Conservation (phyloP, 2,329 filamentous ascomycete species). For the Xylariaceae sp. region DNA sequence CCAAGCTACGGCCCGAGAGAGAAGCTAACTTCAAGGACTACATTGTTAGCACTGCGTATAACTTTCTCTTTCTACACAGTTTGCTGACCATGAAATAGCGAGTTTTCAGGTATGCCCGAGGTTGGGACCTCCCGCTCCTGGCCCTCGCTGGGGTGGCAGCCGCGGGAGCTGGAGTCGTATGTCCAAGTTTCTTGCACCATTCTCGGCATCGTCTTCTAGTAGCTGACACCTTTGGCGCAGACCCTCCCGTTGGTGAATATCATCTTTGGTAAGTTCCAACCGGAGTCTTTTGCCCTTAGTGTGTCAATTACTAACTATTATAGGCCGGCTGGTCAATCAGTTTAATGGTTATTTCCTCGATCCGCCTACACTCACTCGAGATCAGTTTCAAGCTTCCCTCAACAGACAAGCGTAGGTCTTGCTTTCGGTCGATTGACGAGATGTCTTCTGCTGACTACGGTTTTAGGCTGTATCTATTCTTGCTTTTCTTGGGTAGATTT, state of each 20-base stretch:
- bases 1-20: slow-evolving; percentile 51
- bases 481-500: slow-evolving; percentile 73
- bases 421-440: too few species aligned
- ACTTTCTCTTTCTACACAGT: background rate
- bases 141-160: slow-evolving; percentile 55
- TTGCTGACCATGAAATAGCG: slow-evolving; percentile 45
- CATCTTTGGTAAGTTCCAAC: slow-evolving; percentile 55
- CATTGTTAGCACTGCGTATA: slow-evolving; percentile 37
- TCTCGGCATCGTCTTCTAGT: background rate
- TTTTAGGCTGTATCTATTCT: slow-evolving; percentile 69
- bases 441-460: slow-evolving; percentile 18
- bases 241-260: slow-evolving; percentile 67
- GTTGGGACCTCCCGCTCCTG: slow-evolving; percentile 58
- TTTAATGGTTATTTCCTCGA: slow-evolving; percentile 54
- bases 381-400: slow-evolving; percentile 50
- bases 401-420: slow-evolving; percentile 54
- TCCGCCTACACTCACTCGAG: slow-evolving; percentile 43
- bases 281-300: slow-evolving; percentile 3
- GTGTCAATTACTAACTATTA: slow-evolving; percentile 24
- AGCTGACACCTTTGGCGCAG: slow-evolving; percentile 33
- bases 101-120: slow-evolving; percentile 61
- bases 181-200: slow-evolving; percentile 26
- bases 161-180: slow-evolving; percentile 56
- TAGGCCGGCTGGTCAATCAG: slow-evolving; percentile 53
- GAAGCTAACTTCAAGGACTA: slow-evolving; percentile 56